Evolutionary conservation across 2,329 filamentous ascomycete genomes (phyloP), one percentile per base, ranked within the genome.

Genomic region (Chaetomium globosum): DNA sequence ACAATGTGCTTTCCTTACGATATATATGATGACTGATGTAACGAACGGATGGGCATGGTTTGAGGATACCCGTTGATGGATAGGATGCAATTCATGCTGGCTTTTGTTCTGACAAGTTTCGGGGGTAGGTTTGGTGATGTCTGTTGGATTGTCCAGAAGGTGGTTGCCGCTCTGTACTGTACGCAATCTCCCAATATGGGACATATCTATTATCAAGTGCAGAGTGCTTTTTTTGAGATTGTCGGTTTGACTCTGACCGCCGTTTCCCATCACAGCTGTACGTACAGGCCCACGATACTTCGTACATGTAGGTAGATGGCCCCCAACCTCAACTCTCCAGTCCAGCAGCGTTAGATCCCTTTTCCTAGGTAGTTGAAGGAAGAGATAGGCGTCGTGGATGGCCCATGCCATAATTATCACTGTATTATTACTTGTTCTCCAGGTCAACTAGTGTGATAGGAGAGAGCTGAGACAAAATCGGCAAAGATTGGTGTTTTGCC

Each of bases 41-140:
- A 63, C 52, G 63, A 60, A 63, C 39, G 63, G 62, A 58, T 65
- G 21, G 59, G 63, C 65, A 52, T 65, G 65, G 12, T 58, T 19
- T 64, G 61, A 65, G 65, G 60, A 67, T 67, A 67, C 65, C 65
- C 65, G 62, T 57, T 65, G 63, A 36, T 63, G 59, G 51, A 59
- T 65, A 63, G 61, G 49, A n/a, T 61, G 54, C 58, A 62, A 55
- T 61, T 39, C 23, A 64, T 33, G 36, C 30, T 64, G 56, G 12
- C 43, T 61, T 53, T 9, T 46, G 16, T 53, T 43, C 55, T n/a
- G 39, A 23, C 8, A 7, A 9, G 8, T 43, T 28, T 3, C n/a
- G n/a, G 48, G 46, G 46, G 46, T 21, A 10, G 2, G 4, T 26
- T 26, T 4, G 26, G 4, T 26, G 46, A 23, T 8, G 46, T 48